Evolutionary conservation across 208 protist genomes (phyloP).

Genomic region (Trypanosoma scelopori): DNA sequence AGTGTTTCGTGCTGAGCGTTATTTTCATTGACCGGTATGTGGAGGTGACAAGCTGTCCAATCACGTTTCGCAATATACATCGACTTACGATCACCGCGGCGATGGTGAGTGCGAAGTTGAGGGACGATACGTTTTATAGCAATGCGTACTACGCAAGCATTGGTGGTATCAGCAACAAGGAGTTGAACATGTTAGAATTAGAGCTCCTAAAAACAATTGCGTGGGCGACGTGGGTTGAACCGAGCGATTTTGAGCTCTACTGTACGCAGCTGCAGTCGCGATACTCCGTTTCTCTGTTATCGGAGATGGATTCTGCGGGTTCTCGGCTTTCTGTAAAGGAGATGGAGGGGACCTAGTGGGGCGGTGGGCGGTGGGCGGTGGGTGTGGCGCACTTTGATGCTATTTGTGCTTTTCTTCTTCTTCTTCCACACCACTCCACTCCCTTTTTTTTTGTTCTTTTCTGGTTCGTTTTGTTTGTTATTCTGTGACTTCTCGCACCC

Average conservation of each 20-base stretch:
- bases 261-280: slow-evolving; percentile 34
- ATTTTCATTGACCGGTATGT: slow-evolving; percentile 92
- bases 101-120: slow-evolving; percentile 77
- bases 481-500: slow-evolving; percentile 6
- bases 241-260: slow-evolving; percentile 54
- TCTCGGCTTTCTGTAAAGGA: not conserved
- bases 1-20: slow-evolving; percentile 91
- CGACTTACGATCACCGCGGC: slow-evolving; percentile 65
- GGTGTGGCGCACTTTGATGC: too few species aligned
- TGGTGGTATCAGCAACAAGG: slow-evolving; percentile 55
- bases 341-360: not conserved
- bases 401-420: not conserved
- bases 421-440: not conserved
- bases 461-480: slow-evolving; percentile 20
- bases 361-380: too few species aligned
- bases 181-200: slow-evolving; percentile 79
- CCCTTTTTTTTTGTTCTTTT: slow-evolving; percentile 20
- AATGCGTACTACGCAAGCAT: slow-evolving; percentile 83
- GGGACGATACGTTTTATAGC: slow-evolving; percentile 83
- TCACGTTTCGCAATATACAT: slow-evolving; percentile 76
- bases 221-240: slow-evolving; percentile 86
- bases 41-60: slow-evolving; percentile 41
- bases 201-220: slow-evolving; percentile 71
- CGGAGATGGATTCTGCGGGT: not conserved
- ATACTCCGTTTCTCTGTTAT: slow-evolving; percentile 23